Base-by-base conservation (phyloP, 768 basidiomycete genomes). In the Phaeolepiota aurea region DNA sequence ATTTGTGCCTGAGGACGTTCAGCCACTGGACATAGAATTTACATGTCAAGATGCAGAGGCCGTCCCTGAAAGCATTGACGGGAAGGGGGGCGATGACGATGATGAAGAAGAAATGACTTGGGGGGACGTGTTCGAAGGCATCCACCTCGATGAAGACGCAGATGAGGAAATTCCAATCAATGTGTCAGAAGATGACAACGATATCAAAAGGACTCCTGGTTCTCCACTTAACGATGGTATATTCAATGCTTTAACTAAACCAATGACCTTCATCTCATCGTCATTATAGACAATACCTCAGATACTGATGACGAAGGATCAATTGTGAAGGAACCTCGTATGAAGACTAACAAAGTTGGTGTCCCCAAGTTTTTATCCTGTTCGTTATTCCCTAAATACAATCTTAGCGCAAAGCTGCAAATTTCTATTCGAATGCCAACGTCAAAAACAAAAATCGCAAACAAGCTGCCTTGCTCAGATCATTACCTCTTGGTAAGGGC, bases 261-360 rank as follows among this genome's bases (percentile, higher is more conserved):
- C n/a, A n/a, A n/a, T n/a, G n/a, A 28, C 25, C 25, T 7, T 28
- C 25, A 28, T 7, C 25, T 28, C n/a, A 28, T 28, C 25, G 7
- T 28, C 25, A 38, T 38, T 31, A 12, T 5, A 25, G 9, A n/a
- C 16, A 44, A 28, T 11, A 39, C 48, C 30, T 31, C 46, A 23
- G 41, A 40, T 21, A 38, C 35, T n/a, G 41, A 46, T n/a, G 38
- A 41, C 15, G 54, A 45, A 41, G 41, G 20, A 32, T 3, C 28
- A 13, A 40, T 30, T 13, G 40, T 55, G 12, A 89, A 88, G 58
- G 84, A 74, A 48, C 58, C 73, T 19, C 85, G 94, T 13, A 87
- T 94, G 88, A 94, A 77, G 52, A 98, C 96, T 1, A 90, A 81
- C 71, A 99, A 99, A 69, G 87, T 82, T 56, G 21, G 47, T 32